Conservation (phyloP, 306 rosid genomes). For the Vachellia pachyceras region DNA sequence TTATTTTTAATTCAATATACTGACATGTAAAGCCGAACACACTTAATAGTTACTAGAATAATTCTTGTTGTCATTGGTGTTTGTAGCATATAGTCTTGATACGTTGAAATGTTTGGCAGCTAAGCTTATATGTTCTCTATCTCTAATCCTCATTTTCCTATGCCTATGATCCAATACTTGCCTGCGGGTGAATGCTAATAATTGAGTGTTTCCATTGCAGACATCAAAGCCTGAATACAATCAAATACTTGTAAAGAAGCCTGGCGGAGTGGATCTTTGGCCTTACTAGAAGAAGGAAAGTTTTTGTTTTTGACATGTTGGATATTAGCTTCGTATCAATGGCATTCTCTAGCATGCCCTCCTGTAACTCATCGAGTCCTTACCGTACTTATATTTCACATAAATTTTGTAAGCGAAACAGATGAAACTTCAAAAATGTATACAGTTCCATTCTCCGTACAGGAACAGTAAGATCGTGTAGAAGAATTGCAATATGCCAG, state of each 20-base stretch:
- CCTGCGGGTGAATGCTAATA: constrained; percentile 12
- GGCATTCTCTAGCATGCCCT: constrained; percentile 1
- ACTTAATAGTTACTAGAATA: no score
- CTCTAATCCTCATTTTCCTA: background rate
- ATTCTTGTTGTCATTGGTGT: no score
- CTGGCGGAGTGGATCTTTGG: constrained; percentile 67
- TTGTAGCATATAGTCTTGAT: background rate
- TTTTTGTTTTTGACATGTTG: constrained; percentile 20
- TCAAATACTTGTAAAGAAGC: constrained; percentile 82
- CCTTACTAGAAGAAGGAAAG: constrained; percentile 47
- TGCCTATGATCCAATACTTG: no score
- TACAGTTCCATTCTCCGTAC: constrained; percentile 2
- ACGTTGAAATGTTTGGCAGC: constrained; percentile 18
- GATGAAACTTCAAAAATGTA: constrained; percentile 30
- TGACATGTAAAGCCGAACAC: no score
- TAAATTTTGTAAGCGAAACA: constrained; percentile 20
- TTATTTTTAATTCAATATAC: no score
- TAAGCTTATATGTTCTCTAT: constrained; percentile 1
- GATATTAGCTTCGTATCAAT: constrained; percentile 4
- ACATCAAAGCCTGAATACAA: constrained; percentile 92
- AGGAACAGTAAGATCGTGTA: constrained; percentile 24
- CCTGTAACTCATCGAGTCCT: constrained; percentile 15
- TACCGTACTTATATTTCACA: constrained; percentile 34
- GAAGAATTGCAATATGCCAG: constrained; percentile 8
- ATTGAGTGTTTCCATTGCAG: constrained; percentile 58